Evolutionary conservation across 768 basidiomycete species (phyloP).

Genomic region (Chalciporus chontae): DNA sequence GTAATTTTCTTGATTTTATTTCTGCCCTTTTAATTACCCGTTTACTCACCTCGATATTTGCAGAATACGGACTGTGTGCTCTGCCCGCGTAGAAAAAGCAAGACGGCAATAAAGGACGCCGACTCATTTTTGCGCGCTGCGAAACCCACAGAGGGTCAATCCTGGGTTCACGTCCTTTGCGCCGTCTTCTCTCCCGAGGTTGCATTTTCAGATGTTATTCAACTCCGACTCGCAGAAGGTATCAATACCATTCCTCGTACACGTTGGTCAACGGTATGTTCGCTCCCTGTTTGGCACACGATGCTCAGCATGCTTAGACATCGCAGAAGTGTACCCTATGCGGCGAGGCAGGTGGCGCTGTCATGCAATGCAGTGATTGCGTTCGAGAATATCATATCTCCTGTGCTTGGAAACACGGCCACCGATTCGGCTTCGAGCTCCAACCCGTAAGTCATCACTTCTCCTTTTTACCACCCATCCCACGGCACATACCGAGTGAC

Average conservation of each 20-base stretch:
- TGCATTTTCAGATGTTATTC: constrained; percentile 71
- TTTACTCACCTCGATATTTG: constrained; percentile 1
- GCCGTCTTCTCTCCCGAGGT: constrained; percentile 85
- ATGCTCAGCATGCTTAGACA: constrained; percentile 8
- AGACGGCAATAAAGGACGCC: constrained; percentile 42
- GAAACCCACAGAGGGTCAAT: constrained; percentile 91
- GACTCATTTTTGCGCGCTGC: constrained; percentile 70
- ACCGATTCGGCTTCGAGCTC: constrained; percentile 91
- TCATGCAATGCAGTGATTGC: constrained; percentile 83
- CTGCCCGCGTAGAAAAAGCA: constrained; percentile 55
- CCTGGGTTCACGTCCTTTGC: constrained; percentile 91
- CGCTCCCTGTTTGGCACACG: neutral
- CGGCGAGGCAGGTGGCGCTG: constrained; percentile 67
- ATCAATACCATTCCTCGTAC: constrained; percentile 67
- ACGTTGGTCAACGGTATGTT: constrained; percentile 72
- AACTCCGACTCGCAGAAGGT: constrained; percentile 81
- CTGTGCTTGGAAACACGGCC: constrained; percentile 84
- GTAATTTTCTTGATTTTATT: constrained; percentile 17
- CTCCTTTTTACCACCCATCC: neutral
- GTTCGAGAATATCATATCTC: constrained; percentile 76
- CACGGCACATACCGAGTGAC: neutral
- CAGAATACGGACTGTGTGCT: constrained; percentile 84
- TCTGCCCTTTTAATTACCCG: neutral
- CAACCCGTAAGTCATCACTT: constrained; percentile 55
- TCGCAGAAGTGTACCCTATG: constrained; percentile 75